phyloP scores from a whole-genome alignment of 805 yeast genomes.

The Metschnikowia bowlesiae region DNA sequence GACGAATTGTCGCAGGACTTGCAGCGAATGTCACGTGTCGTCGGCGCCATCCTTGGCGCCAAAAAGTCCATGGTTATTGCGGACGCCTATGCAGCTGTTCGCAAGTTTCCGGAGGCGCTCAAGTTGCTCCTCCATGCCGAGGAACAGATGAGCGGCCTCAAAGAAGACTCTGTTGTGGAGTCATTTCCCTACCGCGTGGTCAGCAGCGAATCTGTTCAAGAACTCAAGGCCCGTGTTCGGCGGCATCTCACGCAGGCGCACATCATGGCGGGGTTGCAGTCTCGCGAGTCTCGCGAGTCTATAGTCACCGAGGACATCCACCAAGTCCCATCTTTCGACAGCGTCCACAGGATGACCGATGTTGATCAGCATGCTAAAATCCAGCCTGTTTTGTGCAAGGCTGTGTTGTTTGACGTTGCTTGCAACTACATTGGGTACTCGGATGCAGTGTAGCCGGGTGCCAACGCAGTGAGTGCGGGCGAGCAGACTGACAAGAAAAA shows the following conservation, averaged over 20 bases:
- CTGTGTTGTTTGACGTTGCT: constrained; percentile 88
- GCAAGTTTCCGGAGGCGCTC: constrained; percentile 45
- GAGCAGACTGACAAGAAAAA: constrained; percentile 41
- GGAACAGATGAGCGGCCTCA: constrained; percentile 14
- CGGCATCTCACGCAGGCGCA: constrained; percentile 26
- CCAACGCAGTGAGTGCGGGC: constrained; percentile 8
- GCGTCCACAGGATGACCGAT: constrained; percentile 20
- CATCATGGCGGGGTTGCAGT: constrained; percentile 45
- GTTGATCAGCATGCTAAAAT: constrained; percentile 26
- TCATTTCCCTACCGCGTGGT: constrained; percentile 42
- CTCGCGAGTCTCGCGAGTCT: constrained; percentile 16
- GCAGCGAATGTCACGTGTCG: constrained; percentile 45
- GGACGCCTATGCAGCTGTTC: constrained; percentile 37
- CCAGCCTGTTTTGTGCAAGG: constrained; percentile 70
- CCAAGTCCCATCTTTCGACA: constrained; percentile 29
- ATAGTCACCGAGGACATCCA: constrained; percentile 43
- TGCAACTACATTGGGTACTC: constrained; percentile 69
- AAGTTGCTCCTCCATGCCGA: constrained; percentile 31
- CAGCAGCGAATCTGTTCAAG: constrained; percentile 26
- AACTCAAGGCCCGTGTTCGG: constrained; percentile 19
- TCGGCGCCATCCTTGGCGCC: constrained; percentile 22
- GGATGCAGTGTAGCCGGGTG: constrained; percentile 16
- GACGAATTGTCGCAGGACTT: constrained; percentile 60
- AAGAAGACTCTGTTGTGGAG: constrained; percentile 27
- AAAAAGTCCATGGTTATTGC: constrained; percentile 44